Evolutionary conservation across 169 alveolate genomes (phyloP), one percentile per base, ranked within the genome.

Genomic region (Cryptosporidium muris): DNA sequence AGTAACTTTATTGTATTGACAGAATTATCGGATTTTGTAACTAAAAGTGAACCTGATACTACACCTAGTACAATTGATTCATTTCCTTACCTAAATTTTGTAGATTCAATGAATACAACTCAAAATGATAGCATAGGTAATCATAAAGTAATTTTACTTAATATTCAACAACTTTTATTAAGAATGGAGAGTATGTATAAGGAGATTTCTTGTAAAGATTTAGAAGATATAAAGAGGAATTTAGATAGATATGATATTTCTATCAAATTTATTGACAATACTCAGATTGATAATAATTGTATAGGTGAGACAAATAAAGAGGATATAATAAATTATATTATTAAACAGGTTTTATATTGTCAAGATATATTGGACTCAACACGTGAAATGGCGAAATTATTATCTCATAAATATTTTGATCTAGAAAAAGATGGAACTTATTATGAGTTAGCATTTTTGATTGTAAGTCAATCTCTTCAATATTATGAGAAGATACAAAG

Each of bases 41-140:
- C 25, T 25, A 25, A 60, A n/a, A 60, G 38, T 34, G 65, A 60
- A 16, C 65, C 25, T 25, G 65, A 60, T 60, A 47, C 67, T 11
- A 63, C 85, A 36, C 63, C 85, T n/a, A 74, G 74, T 12, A 74
- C 85, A 25, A 60, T 74, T 40, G 68, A 74, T 60, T 74, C 85
- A n/a, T 74, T 74, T 54, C 58, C 62, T 4, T 43, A 68, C 12
- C 48, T 74, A 62, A 48, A 63, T 37, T 74, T 68, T 14, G 16
- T 74, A 58, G 85, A 74, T 25, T 74, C 85, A 8, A 68, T 67
- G 2, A 58, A 68, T 45, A 74, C 85, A 2, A 74, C 49, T 25
- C 85, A 74, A 16, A 74, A 74, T 42, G 85, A 74, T 45, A 74
- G 52, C 4, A 48, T 47, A 5, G 43, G 25, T 25, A 25, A 25